Base-by-base conservation (phyloP, 2,329 filamentous ascomycete genomes). In the Paracoccidioides brasiliensis region DNA sequence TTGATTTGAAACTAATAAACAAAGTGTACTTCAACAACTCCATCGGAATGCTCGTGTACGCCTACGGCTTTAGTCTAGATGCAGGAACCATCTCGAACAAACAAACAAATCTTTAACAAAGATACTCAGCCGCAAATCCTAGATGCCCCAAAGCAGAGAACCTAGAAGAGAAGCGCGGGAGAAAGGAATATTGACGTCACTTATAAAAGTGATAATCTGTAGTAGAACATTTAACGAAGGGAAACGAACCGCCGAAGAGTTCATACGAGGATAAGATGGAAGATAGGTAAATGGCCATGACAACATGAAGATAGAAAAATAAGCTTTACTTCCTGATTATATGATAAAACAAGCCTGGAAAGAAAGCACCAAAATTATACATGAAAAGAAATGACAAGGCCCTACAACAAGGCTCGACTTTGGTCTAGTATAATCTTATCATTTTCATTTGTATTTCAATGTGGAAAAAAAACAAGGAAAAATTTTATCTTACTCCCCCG, bases 1-100 rank as follows among this genome's bases (percentile, higher is more conserved):
- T 8, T 52, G 22, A 52, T 52, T 10, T 52, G 22, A 32, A 22
- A 15, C 22, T 10, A 33, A 40, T 54, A 67, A 70, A 55, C 58
- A 66, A 5, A 64, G 65, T 93, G 79, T 95, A 88, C 77, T 84
- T 91, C 66, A 90, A 88, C 32, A 85, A 95, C 74, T 88, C 88
- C 42, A 82, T 84, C 4, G 81, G 79, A 37, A 78, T 79, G 59
- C 80, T 80, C 55, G 83, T 96, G 61, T 83, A 80, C 63, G 83
- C 83, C 28, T 90, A 85, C 67, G 85, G 91, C 70, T 95, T 87
- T 71, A 76, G 85, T 61, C 64, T 73, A 0, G 67, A 70, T 14
- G 82, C 80, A 2, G 86, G 85, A 38, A 73, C 72, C 22, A 76
- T 88, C 54, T 79, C 78, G 55, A 84, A 86, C 69, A 79, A 82